phyloP scores from a whole-genome alignment of 768 basidiomycete species.

The Podaxis sp. region DNA sequence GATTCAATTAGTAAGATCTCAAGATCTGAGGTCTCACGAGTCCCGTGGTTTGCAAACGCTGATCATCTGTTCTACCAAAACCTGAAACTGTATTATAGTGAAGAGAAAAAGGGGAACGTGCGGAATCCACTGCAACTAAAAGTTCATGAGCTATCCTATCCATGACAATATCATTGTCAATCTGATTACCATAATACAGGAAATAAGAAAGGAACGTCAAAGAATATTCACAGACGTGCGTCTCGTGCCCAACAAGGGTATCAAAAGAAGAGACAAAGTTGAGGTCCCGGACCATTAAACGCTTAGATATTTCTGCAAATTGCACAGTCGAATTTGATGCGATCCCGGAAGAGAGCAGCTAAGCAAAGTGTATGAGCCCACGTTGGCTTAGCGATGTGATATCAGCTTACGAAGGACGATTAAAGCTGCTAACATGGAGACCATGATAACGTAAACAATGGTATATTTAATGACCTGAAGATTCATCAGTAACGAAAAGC shows the following conservation, averaged over 20 bases:
- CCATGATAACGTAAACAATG: conserved; percentile 74
- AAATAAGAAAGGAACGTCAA: conserved; percentile 7
- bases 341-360: conserved; percentile 83
- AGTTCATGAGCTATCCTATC: conserved; percentile 6
- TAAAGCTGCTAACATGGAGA: conserved; percentile 77
- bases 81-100: neutral
- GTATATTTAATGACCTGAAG: conserved; percentile 80
- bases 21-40: too few species aligned
- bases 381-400: neutral
- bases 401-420: conserved; percentile 73
- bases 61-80: neutral
- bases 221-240: conserved; percentile 5
- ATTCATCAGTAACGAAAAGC: conserved; percentile 5
- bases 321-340: conserved; percentile 75
- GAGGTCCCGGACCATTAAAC: conserved; percentile 30
- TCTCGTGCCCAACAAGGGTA: conserved; percentile 11
- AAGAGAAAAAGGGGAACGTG: neutral
- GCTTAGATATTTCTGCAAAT: conserved; percentile 85
- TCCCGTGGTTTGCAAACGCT: neutral
- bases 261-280: neutral
- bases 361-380: conserved; percentile 19
- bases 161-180: conserved; percentile 13
- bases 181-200: conserved; percentile 19
- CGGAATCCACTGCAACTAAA: neutral
- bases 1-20: too few species aligned